phyloP scores from a whole-genome alignment of 495 filamentous ascomycete genomes.

The Hypomontagnella submonticulosa region DNA sequence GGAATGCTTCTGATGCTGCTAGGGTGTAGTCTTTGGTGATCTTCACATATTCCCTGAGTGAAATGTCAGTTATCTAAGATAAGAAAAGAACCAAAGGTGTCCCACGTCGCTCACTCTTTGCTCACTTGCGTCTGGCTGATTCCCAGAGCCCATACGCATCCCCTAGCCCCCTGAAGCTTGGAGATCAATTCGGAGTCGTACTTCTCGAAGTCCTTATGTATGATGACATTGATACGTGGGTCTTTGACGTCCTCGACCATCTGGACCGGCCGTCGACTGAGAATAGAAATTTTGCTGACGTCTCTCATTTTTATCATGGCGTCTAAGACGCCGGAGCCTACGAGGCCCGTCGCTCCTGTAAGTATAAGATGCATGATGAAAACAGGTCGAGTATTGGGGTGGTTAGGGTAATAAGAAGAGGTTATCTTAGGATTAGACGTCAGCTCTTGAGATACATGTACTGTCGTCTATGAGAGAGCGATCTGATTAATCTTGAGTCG shows the following conservation, averaged over 20 bases:
- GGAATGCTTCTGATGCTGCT: slow-evolving; percentile 69
- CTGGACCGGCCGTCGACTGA: slow-evolving; percentile 71
- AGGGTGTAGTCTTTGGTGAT: slow-evolving; percentile 74
- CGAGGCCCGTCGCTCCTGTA: slow-evolving; percentile 78
- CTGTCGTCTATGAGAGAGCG: no score
- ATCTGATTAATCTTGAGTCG: no score
- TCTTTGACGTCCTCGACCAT: slow-evolving; percentile 71
- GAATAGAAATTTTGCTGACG: slow-evolving; percentile 71
- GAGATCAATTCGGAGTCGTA: slow-evolving; percentile 67
- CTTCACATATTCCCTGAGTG: slow-evolving; percentile 68
- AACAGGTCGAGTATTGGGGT: background rate
- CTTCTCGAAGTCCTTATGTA: slow-evolving; percentile 70
- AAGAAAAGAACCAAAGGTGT: background rate
- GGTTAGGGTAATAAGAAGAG: no score
- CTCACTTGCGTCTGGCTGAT: slow-evolving; percentile 66
- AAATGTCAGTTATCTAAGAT: slow-evolving; percentile 4
- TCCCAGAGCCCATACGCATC: slow-evolving; percentile 78
- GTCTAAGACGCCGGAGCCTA: slow-evolving; percentile 72
- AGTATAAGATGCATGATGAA: slow-evolving; percentile 74
- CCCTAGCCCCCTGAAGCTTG: slow-evolving; percentile 70
- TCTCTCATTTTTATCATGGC: slow-evolving; percentile 68
- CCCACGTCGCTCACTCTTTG: slow-evolving; percentile 63
- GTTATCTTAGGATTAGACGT: no score
- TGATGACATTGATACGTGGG: slow-evolving; percentile 68
- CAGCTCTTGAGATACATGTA: no score